phyloP scores from a whole-genome alignment of 1,139 yeast species.

The Suhomyces maxii region DNA sequence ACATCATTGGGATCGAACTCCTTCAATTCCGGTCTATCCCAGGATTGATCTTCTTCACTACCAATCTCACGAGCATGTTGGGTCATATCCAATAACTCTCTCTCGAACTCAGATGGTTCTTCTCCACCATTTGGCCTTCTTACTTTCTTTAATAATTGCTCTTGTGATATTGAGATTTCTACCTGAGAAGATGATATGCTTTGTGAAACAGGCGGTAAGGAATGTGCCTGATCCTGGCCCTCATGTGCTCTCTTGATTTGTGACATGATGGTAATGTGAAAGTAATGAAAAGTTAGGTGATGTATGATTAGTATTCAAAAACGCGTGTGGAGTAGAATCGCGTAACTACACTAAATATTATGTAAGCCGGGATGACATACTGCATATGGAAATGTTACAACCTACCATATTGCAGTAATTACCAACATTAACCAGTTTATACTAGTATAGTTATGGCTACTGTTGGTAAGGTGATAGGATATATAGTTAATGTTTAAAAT shows the following conservation, averaged over 20 bases:
- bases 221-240: conserved; percentile 34
- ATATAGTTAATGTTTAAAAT: too few relatives aligned
- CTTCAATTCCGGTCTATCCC: conserved; percentile 63
- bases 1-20: conserved; percentile 43
- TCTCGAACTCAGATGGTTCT: conserved; percentile 64
- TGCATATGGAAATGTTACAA: neutral
- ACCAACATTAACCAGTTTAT: neutral
- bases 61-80: conserved; percentile 31
- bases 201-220: conserved; percentile 48
- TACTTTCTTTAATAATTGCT: conserved; percentile 36
- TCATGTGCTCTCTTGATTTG: conserved; percentile 10
- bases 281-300: neutral
- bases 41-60: conserved; percentile 46
- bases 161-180: conserved; percentile 28
- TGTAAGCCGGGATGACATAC: neutral
- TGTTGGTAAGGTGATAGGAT: too few relatives aligned
- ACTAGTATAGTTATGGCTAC: too few relatives aligned
- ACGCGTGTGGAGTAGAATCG: neutral
- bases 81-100: conserved; percentile 63
- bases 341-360: neutral
- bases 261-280: conserved; percentile 1
- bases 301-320: neutral
- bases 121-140: conserved; percentile 33
- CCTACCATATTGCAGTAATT: neutral
- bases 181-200: conserved; percentile 17